Evolutionary conservation across 345 rosid species (phyloP).

Genomic region (Psidium friedrichsthalianum): DNA sequence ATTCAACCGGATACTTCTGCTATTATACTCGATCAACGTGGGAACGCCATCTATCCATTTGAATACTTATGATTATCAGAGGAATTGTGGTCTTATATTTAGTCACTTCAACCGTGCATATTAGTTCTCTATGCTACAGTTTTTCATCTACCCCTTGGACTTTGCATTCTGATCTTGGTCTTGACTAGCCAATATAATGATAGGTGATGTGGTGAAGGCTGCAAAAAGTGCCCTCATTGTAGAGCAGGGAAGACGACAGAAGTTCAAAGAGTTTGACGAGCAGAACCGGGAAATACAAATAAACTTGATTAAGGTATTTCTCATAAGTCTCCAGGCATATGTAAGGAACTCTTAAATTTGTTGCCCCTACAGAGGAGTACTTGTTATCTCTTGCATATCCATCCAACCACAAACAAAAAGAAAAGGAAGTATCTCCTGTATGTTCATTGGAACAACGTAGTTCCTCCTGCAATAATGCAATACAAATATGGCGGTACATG

Average conservation of each 20-base stretch:
- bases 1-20: not conserved
- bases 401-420: not conserved
- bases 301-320: constrained; percentile 43
- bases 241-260: constrained; percentile 58
- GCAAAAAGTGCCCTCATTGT: constrained; percentile 49
- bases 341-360: not conserved
- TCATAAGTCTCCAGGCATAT: not conserved
- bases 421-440: not conserved
- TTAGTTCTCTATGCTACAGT: not conserved
- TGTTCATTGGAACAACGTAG: not conserved
- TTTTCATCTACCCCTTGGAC: not conserved
- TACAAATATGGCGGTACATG: not conserved
- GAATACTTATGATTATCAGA: not conserved
- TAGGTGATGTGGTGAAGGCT: constrained; percentile 52
- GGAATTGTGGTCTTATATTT: not conserved
- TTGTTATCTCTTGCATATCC: not conserved
- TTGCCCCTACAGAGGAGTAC: not conserved
- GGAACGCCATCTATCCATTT: not conserved
- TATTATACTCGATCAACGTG: not conserved
- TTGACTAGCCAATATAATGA: constrained; percentile 1
- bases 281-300: constrained; percentile 28
- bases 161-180: not conserved
- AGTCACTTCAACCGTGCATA: not conserved
- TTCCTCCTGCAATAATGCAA: not conserved
- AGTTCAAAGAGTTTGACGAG: constrained; percentile 46